These are phyloP conservation scores for Ceratocystiopsis sp. DNA, from an alignment of 2,329 filamentous ascomycete species.

Conservation along the genomic window DNA sequence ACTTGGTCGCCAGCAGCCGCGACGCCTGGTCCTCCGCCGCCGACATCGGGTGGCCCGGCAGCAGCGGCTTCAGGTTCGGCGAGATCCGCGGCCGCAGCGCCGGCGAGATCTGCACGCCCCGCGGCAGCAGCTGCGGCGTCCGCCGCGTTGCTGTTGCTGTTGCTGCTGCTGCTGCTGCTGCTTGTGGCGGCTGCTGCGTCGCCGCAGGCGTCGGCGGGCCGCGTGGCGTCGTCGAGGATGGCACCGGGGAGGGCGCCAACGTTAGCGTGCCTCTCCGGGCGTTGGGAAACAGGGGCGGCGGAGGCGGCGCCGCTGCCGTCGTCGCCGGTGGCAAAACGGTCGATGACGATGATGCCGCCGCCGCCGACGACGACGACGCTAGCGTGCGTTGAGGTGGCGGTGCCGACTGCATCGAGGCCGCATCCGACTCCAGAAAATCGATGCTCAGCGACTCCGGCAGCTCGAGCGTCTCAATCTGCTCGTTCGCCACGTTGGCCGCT, in stretches of 20 bases:
- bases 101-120: slow-evolving; percentile 60
- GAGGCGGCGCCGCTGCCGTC: background rate
- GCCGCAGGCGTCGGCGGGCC: slow-evolving; percentile 5
- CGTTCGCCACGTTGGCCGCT: slow-evolving; percentile 17
- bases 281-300: no score
- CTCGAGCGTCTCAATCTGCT: slow-evolving; percentile 40
- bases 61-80: slow-evolving; percentile 79
- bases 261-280: no score
- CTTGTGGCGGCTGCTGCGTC: slow-evolving; percentile 24
- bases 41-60: slow-evolving; percentile 37
- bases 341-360: no score
- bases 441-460: slow-evolving; percentile 56
- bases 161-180: no score
- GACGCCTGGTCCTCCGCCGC: slow-evolving; percentile 43
- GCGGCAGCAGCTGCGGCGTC: slow-evolving; percentile 38
- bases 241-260: no score
- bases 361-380: slow-evolving; percentile 7
- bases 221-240: no score
- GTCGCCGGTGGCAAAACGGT: background rate
- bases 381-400: slow-evolving; percentile 18
- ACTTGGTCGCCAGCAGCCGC: slow-evolving; percentile 79
- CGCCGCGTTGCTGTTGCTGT: no score
- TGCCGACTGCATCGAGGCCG: no score
- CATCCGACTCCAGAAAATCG: slow-evolving; percentile 17
- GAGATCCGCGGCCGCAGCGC: slow-evolving; percentile 80